Evolutionary conservation across 257 asterid genomes (phyloP).

Genomic region (Handroanthus guayacan): DNA sequence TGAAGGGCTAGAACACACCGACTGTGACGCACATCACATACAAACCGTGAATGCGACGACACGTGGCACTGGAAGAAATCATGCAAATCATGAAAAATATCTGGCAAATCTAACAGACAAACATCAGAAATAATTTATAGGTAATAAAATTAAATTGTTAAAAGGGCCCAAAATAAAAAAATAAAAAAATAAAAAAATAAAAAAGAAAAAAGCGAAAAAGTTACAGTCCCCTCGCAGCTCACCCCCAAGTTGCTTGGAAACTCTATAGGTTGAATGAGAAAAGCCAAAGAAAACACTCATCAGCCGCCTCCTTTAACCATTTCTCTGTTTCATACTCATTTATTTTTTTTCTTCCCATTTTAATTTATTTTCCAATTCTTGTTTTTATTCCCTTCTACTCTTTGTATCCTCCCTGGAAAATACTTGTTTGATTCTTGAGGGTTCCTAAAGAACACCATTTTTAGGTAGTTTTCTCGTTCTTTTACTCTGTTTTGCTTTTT

Average conservation of each 20-base stretch:
- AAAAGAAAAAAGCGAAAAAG: neutral
- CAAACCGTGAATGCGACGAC: constrained; percentile 35
- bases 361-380: constrained; percentile 10
- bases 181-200: neutral
- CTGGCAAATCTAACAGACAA: constrained; percentile 21
- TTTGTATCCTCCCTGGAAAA: neutral
- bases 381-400: constrained; percentile 21
- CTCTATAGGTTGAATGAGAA: constrained; percentile 51
- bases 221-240: constrained; percentile 26
- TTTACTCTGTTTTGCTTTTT: constrained; percentile 35
- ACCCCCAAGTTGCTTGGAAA: constrained; percentile 65
- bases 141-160: neutral
- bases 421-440: constrained; percentile 44
- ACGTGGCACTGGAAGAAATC: constrained; percentile 54
- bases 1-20: neutral
- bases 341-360: constrained; percentile 20
- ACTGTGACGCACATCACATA: constrained; percentile 19
- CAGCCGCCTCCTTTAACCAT: constrained; percentile 72
- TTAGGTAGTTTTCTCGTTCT: constrained; percentile 43
- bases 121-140: neutral
- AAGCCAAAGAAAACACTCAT: constrained; percentile 30
- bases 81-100: constrained; percentile 32
- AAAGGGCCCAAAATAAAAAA: neutral
- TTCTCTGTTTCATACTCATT: constrained; percentile 38
- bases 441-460: constrained; percentile 39